phyloP scores from a whole-genome alignment of 345 rosid genomes.

The Citrus australasica region DNA sequence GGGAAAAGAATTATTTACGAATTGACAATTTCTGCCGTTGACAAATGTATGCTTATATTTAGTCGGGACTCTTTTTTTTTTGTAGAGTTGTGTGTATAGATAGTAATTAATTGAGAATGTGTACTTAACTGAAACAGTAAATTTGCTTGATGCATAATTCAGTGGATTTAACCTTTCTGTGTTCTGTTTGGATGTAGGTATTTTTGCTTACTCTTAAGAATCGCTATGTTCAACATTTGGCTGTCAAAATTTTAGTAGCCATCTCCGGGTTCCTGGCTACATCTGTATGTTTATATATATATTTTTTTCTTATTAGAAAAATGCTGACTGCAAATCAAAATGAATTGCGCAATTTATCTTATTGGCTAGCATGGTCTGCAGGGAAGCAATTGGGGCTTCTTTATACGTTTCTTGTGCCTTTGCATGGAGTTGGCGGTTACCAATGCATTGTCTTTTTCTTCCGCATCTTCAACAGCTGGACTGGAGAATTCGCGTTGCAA shows the following conservation, averaged over 20 bases:
- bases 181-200: constrained; percentile 38
- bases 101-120: background rate
- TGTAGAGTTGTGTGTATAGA: background rate
- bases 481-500: constrained; percentile 13
- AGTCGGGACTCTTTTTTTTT: background rate
- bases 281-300: constrained; percentile 40
- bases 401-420: constrained; percentile 43
- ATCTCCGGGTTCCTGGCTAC: constrained; percentile 42
- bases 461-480: constrained; percentile 18
- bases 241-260: constrained; percentile 51
- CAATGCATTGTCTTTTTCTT: constrained; percentile 19
- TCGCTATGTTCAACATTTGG: constrained; percentile 56
- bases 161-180: background rate
- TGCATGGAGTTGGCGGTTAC: constrained; percentile 38
- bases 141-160: background rate
- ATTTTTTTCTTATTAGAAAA: background rate
- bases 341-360: background rate
- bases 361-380: constrained; percentile 19
- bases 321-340: background rate
- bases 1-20: background rate
- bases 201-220: constrained; percentile 38
- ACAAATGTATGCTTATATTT: background rate
- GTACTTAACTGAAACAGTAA: background rate
- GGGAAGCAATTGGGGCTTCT: constrained; percentile 49
- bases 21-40: background rate